These are phyloP conservation scores for Boletus huronensis DNA, from an alignment of 768 basidiomycete species.

Conservation along the genomic window DNA sequence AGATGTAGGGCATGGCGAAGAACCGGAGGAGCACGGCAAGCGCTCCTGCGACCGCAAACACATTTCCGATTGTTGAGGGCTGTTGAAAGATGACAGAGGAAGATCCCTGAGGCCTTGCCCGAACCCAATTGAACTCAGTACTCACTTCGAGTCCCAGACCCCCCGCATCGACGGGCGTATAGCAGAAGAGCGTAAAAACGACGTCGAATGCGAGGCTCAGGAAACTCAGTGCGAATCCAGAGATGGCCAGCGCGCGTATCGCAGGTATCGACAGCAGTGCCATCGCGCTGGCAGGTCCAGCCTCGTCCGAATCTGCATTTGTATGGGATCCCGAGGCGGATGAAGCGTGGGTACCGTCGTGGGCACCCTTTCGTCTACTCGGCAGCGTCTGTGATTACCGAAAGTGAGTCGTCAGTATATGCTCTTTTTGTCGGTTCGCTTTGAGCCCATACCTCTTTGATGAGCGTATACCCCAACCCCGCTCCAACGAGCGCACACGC, in stretches of 20 bases:
- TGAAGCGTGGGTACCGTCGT: not conserved
- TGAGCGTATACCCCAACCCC: slow-evolving; percentile 14
- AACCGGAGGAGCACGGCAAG: slow-evolving; percentile 49
- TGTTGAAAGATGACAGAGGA: slow-evolving; percentile 16
- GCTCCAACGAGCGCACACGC: slow-evolving; percentile 6
- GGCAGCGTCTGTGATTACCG: slow-evolving; percentile 12
- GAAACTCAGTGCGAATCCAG: slow-evolving; percentile 49
- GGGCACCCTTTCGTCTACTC: slow-evolving; percentile 5
- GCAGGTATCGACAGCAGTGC: slow-evolving; percentile 46
- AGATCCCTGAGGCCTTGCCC: not conserved
- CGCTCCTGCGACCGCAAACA: slow-evolving; percentile 49
- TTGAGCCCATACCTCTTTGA: slow-evolving; percentile 17
- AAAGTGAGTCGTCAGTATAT: not conserved
- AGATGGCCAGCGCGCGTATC: slow-evolving; percentile 49
- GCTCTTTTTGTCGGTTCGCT: not conserved
- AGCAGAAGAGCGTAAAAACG: slow-evolving; percentile 64
- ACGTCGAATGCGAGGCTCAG: slow-evolving; percentile 57
- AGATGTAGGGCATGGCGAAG: slow-evolving; percentile 48
- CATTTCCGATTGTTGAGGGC: slow-evolving; percentile 55
- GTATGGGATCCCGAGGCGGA: not conserved
- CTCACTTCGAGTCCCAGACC: slow-evolving; percentile 54
- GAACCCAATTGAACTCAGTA: slow-evolving; percentile 12
- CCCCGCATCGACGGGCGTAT: slow-evolving; percentile 51
- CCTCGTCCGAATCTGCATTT: not conserved
- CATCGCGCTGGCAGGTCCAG: slow-evolving; percentile 26